These are phyloP conservation scores for Suillus occidentalis DNA, from an alignment of 768 basidiomycete species.

Conservation along the genomic window DNA sequence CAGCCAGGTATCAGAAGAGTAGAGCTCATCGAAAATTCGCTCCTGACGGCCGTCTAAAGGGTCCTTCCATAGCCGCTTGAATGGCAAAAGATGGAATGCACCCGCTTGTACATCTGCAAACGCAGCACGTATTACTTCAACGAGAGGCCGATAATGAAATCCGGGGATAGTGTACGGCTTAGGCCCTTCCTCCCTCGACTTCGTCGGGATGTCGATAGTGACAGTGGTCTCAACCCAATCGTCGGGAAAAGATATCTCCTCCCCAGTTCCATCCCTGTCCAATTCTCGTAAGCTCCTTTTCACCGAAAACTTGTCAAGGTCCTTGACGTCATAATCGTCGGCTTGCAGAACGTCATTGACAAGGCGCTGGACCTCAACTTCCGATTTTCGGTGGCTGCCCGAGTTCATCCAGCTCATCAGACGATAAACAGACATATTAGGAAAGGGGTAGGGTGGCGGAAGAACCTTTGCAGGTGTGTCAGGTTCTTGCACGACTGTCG, in stretches of 20 bases:
- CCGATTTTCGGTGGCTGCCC: not conserved
- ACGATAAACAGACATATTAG: not conserved
- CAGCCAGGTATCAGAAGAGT: no score
- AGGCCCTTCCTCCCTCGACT: not conserved
- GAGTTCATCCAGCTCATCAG: conserved; percentile 7
- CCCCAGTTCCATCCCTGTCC: not conserved
- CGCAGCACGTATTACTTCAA: conserved; percentile 13
- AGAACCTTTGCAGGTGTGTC: no score
- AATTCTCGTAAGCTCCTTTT: not conserved
- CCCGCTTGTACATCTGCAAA: conserved; percentile 6
- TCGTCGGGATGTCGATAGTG: not conserved
- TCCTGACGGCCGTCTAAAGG: not conserved
- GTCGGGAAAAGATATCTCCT: not conserved
- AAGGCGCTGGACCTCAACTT: conserved; percentile 1
- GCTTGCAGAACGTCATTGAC: not conserved
- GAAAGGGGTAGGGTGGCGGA: not conserved
- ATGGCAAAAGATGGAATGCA: conserved; percentile 24
- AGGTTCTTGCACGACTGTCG: not conserved
- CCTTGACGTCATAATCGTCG: not conserved
- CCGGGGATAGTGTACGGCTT: conserved; percentile 9
- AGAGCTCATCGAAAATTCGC: no score
- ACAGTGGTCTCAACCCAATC: no score
- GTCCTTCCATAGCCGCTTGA: conserved; percentile 16
- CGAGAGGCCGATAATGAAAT: conserved; percentile 16
- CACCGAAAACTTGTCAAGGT: not conserved